Conservation (phyloP, 2,329 filamentous ascomycete species). For the Phyllosticta citriasiana region DNA sequence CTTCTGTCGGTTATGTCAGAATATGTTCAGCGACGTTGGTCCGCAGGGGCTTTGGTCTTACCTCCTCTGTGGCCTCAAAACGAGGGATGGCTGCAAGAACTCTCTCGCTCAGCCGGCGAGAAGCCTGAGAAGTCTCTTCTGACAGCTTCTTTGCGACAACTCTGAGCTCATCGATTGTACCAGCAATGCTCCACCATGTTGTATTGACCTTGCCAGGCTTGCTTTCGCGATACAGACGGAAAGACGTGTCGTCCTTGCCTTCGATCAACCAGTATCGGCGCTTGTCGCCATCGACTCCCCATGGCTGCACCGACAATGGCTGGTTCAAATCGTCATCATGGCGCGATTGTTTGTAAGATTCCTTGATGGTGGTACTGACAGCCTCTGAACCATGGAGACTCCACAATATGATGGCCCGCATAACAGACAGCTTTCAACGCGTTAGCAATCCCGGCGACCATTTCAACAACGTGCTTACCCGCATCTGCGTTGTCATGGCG, state of each 20-base stretch:
- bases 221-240: slow-evolving; percentile 88
- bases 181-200: slow-evolving; percentile 90
- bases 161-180: slow-evolving; percentile 77
- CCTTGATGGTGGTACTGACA: slow-evolving; percentile 70
- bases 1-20: slow-evolving; percentile 49
- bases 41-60: slow-evolving; percentile 32
- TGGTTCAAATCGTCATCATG: slow-evolving; percentile 74
- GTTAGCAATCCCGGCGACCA: slow-evolving; percentile 15
- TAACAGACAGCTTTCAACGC: slow-evolving; percentile 58
- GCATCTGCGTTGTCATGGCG: slow-evolving; percentile 68
- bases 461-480: slow-evolving; percentile 48
- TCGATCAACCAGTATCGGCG: slow-evolving; percentile 90
- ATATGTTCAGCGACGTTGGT: background rate
- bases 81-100: slow-evolving; percentile 73
- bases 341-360: slow-evolving; percentile 78
- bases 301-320: slow-evolving; percentile 78
- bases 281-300: slow-evolving; percentile 84
- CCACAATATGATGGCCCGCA: slow-evolving; percentile 81
- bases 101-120: slow-evolving; percentile 65
- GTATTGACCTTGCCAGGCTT: slow-evolving; percentile 66
- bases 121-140: slow-evolving; percentile 70
- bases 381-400: slow-evolving; percentile 78
- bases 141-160: slow-evolving; percentile 66
- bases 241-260: slow-evolving; percentile 85
- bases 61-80: slow-evolving; percentile 89